phyloP scores from a whole-genome alignment of 495 filamentous ascomycete species.

The Letharia columbiana region DNA sequence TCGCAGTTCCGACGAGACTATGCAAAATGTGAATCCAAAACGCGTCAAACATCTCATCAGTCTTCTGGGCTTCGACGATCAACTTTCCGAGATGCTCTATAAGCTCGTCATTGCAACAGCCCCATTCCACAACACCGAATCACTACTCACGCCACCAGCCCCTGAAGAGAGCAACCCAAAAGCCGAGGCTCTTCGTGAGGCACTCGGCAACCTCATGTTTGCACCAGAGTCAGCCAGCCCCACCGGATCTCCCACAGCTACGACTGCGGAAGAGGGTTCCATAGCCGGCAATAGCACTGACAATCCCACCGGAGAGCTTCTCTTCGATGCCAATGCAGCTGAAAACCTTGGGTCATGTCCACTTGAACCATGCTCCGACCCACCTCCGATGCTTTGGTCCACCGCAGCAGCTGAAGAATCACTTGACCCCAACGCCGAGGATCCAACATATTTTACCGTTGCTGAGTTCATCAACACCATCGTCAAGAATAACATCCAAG shows the following conservation, averaged over 20 bases:
- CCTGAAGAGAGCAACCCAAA: background rate
- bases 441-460: slow-evolving; percentile 9
- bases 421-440: slow-evolving; percentile 7
- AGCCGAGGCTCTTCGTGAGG: background rate
- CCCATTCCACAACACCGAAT: background rate
- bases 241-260: background rate
- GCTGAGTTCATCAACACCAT: slow-evolving; percentile 14
- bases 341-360: background rate
- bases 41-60: slow-evolving; percentile 3
- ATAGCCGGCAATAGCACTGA: background rate
- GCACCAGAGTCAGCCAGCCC: background rate
- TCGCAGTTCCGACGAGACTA: background rate
- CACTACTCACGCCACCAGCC: background rate
- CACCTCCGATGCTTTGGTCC: slow-evolving; percentile 9
- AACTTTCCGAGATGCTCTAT: background rate
- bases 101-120: background rate
- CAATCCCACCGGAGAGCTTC: background rate
- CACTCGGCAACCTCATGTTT: background rate
- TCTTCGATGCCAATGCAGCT: background rate
- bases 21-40: background rate
- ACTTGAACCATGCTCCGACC: background rate
- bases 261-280: background rate
- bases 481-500: slow-evolving; percentile 12
- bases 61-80: background rate
- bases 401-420: slow-evolving; percentile 3